Evolutionary conservation across 2,329 filamentous ascomycete species (phyloP), one percentile per base, ranked within the genome.

Genomic region (Hypoxylon sp.): DNA sequence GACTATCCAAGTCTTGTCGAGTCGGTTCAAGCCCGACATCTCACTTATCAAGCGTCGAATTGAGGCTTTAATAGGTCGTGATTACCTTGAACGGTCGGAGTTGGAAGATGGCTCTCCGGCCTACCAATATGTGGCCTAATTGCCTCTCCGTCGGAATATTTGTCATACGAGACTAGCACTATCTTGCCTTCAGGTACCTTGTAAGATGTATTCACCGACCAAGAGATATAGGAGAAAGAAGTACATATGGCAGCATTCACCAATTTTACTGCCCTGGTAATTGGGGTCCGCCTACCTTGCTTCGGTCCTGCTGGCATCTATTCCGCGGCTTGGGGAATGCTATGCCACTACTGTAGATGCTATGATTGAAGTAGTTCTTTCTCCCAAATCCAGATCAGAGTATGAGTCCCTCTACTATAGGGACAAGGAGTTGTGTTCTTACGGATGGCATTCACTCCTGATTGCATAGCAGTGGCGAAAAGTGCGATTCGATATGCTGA

Each of bases 41-140:
- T 84, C 85, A 31, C 89, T 94, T 81, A 91, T 95, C 81, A 95
- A 95, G 84, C 91, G 89, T 78, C 89, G 90, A n/a, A 91, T 95
- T 66, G 92, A 94, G 78, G 90, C 90, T 70, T 82, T 95, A 54
- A 92, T 95, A 55, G 87, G 89, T 67, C 86, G 92, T 68, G 92
- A 95, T 76, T 95, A 94, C 72, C 83, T 95, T 19, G 92, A 94
- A 81, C 87, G 92, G 11, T 86, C 92, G n/a, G 92, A 94, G 13
- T 84, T 85, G 3, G 85, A 92, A 13, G 92, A 94, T n/a, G 86
- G 85, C 31, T 80, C 87, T 5, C 87, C 91, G 35, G 86, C 86
- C 10, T 94, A 94, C 78, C 85, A 87, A 69, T 94, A 94, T 74
- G 79, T 94, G 39, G 92, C 92, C 26, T 94, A 81, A 65, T 39